Evolutionary conservation across 495 filamentous ascomycete species (phyloP).

Genomic region (Sordaria brevicollis): DNA sequence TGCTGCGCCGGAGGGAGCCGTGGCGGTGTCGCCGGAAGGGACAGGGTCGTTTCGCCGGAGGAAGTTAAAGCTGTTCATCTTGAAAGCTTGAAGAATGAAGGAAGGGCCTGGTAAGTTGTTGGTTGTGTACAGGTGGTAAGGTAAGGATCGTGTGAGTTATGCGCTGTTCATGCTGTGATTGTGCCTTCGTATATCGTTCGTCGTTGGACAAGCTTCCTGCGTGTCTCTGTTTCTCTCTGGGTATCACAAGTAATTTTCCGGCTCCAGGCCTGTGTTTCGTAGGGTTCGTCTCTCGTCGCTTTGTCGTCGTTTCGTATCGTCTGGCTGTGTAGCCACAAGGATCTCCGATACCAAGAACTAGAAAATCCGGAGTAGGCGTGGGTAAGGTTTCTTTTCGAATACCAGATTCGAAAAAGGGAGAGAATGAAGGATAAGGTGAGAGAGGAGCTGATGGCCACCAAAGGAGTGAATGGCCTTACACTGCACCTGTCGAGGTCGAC

Average conservation of each 20-base stretch:
- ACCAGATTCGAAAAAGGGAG: neutral
- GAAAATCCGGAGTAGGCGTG: neutral
- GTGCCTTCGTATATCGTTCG: neutral
- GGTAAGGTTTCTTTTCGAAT: neutral
- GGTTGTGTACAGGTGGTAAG: neutral
- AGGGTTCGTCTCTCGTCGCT: neutral
- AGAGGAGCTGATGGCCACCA: neutral
- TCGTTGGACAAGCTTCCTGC: neutral
- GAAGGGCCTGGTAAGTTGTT: neutral
- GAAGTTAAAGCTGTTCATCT: conserved; percentile 25
- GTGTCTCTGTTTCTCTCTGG: neutral
- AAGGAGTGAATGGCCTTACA: neutral
- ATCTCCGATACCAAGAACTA: no score
- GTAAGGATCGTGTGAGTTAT: neutral
- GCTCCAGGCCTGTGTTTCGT: neutral
- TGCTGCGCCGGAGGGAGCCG: neutral
- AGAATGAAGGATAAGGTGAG: neutral
- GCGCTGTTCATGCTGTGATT: neutral
- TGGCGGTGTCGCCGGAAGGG: neutral
- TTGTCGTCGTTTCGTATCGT: neutral
- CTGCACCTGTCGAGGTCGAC: neutral
- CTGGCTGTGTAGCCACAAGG: neutral
- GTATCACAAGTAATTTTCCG: neutral
- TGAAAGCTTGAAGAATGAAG: conserved; percentile 6
- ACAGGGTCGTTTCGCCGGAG: conserved; percentile 1